phyloP scores from a whole-genome alignment of 2,329 filamentous ascomycete species.

The Metarhizium anisopliae region DNA sequence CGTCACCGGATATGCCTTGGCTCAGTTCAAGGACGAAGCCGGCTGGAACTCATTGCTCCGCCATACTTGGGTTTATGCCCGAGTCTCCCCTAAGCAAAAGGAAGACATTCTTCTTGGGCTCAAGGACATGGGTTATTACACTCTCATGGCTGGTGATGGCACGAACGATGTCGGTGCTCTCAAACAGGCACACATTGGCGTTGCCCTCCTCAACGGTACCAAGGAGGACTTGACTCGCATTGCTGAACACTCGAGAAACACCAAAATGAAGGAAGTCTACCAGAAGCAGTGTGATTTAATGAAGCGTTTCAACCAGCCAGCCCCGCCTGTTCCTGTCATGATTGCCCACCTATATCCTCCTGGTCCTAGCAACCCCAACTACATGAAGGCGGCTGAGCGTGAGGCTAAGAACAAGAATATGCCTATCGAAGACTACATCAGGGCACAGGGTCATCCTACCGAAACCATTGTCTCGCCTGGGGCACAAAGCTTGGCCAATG shows the following conservation, averaged over 20 bases:
- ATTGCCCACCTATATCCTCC: slow-evolving; percentile 94
- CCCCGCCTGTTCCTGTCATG: slow-evolving; percentile 81
- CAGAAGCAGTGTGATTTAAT: slow-evolving; percentile 92
- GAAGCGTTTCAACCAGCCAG: slow-evolving; percentile 87
- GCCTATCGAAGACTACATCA: slow-evolving; percentile 48
- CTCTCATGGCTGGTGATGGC: slow-evolving; percentile 95
- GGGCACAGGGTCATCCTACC: slow-evolving; percentile 41
- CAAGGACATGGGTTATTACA: slow-evolving; percentile 95
- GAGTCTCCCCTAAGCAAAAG: slow-evolving; percentile 97
- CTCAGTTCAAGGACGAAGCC: slow-evolving; percentile 74
- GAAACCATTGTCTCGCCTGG: slow-evolving; percentile 60
- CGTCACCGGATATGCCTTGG: slow-evolving; percentile 86
- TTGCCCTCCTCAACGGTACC: slow-evolving; percentile 91
- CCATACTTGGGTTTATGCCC: slow-evolving; percentile 94
- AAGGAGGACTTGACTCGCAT: slow-evolving; percentile 86
- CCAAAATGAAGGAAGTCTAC: slow-evolving; percentile 97
- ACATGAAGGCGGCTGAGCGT: slow-evolving; percentile 80
- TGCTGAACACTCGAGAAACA: slow-evolving; percentile 85
- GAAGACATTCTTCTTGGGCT: slow-evolving; percentile 95
- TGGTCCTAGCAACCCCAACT: slow-evolving; percentile 86
- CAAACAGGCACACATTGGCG: slow-evolving; percentile 96
- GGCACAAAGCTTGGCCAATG: slow-evolving; percentile 42
- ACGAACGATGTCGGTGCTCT: slow-evolving; percentile 97
- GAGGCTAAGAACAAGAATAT: slow-evolving; percentile 74
- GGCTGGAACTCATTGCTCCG: slow-evolving; percentile 72